Base-by-base conservation (phyloP, 2,329 filamentous ascomycete species). In the Verticillium zaregamsianum region DNA sequence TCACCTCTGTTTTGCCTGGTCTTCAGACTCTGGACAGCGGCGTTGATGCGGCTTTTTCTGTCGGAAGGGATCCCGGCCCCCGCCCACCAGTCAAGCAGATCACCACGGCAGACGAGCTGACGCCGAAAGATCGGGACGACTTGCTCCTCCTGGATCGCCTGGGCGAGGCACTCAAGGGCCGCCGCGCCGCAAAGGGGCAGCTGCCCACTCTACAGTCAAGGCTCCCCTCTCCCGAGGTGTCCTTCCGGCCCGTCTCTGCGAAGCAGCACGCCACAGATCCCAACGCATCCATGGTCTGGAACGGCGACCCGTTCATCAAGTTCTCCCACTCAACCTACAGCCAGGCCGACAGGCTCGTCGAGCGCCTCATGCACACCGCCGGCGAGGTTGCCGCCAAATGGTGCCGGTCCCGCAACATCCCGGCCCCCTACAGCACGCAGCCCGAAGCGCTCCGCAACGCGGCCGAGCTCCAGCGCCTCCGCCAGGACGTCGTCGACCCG, bases 331-430 rank as follows among this genome's bases (percentile, higher is more conserved):
- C 77, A 63, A 67, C 69, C 6, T 55, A 62, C 39, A 58, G 40
- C 20, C 66, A 67, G 9, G 72, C 70, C 28, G 74, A 71, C 23
- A 70, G 74, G 25, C 68, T 83, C 17, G 80, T 86, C 45, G 73
- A 75, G 61, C 77, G 78, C 61, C 67, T 79, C 28, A 90, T 90
- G 88, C 78, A 84, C 40, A 76, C 89, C 4, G 87, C 86, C 14
- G 86, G 85, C 60, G 80, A 88, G 67, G 75, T 88, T 31, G 86
- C 84, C 40, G 87, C 86, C 23, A 77, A 76, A 33, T 90, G 86
- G 85, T 88, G 86, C 68, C 69, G 78, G 56, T 78, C 80, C 25
- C 82, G 86, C 58, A 74, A 77, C 23, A 82, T 90, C 59, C 82
- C 86, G 39, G 77, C 86, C 32, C 85, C 86, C 8, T 90, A 84